These are phyloP conservation scores for Pleurostoma richardsiae DNA, from an alignment of 2,329 filamentous ascomycete genomes.

Conservation along the genomic window DNA sequence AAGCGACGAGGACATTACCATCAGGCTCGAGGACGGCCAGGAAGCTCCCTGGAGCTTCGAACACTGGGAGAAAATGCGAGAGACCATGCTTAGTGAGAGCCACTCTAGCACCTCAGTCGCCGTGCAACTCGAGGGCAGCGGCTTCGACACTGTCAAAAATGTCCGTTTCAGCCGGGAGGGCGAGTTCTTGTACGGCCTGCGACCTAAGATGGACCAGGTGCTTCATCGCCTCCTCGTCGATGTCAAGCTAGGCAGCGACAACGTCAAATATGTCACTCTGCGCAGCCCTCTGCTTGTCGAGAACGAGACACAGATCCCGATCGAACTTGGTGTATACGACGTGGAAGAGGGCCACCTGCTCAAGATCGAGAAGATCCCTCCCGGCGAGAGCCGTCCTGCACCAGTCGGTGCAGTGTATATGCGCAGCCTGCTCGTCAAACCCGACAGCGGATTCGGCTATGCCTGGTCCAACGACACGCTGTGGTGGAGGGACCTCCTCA, in stretches of 20 bases:
- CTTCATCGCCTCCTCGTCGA: slow-evolving; percentile 90
- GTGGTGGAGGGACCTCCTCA: slow-evolving; percentile 89
- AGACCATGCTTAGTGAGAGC: slow-evolving; percentile 81
- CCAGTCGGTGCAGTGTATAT: slow-evolving; percentile 89
- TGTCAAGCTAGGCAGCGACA: slow-evolving; percentile 84
- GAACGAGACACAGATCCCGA: slow-evolving; percentile 93
- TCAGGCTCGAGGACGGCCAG: slow-evolving; percentile 79
- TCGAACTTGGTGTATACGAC: slow-evolving; percentile 90
- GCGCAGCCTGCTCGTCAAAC: slow-evolving; percentile 81
- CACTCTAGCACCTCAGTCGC: slow-evolving; percentile 70
- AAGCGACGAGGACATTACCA: slow-evolving; percentile 65
- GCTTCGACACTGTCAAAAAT: slow-evolving; percentile 84
- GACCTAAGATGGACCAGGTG: slow-evolving; percentile 79
- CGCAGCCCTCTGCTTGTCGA: slow-evolving; percentile 88
- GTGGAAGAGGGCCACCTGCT: slow-evolving; percentile 81
- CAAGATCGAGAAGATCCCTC: slow-evolving; percentile 96
- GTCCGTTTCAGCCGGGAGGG: slow-evolving; percentile 93
- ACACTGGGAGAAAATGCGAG: slow-evolving; percentile 92
- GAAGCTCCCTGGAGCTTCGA: slow-evolving; percentile 96
- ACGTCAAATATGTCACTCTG: slow-evolving; percentile 96
- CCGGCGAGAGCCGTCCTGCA: slow-evolving; percentile 82
- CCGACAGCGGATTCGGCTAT: slow-evolving; percentile 95
- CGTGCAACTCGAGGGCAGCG: slow-evolving; percentile 83
- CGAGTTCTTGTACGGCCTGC: slow-evolving; percentile 82
- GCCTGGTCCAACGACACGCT: slow-evolving; percentile 86